Percentiles rank a stretch among this genome's conserved stretches.
These are phyloP conservation scores for Rosa hybrid DNA, from an alignment of 331 rosid species.

Conservation along the genomic window DNA sequence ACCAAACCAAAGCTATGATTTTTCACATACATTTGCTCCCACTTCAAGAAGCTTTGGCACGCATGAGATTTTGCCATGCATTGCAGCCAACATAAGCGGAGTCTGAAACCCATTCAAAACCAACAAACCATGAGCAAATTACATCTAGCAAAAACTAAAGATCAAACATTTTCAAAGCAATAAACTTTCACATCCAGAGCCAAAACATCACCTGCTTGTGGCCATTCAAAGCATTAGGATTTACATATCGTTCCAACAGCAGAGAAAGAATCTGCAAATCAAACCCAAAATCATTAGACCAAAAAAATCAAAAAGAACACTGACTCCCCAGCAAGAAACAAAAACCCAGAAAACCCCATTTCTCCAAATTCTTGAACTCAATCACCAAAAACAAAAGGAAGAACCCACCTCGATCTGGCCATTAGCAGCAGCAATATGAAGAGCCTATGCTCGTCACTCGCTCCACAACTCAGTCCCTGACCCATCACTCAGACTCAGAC, in stretches of 20 bases:
- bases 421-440: no score
- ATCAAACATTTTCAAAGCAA: constrained; percentile 4
- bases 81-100: constrained; percentile 92
- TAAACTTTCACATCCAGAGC: background rate
- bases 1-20: constrained; percentile 4
- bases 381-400: no score
- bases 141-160: background rate
- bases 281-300: constrained; percentile 2
- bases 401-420: no score
- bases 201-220: constrained; percentile 70
- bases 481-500: no score
- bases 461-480: no score
- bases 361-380: no score
- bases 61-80: constrained; percentile 80
- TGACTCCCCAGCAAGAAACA: no score
- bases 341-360: no score
- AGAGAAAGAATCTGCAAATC: constrained; percentile 62
- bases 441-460: no score
- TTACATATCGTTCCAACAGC: constrained; percentile 70
- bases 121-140: constrained; percentile 18
- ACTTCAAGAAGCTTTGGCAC: constrained; percentile 70
- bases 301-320: no score
- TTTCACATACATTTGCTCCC: constrained; percentile 75
- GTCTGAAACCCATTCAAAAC: constrained; percentile 51
- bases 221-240: constrained; percentile 70